Base-by-base conservation (phyloP, 2,329 filamentous ascomycete species). In the Cyclaneusma minus region DNA sequence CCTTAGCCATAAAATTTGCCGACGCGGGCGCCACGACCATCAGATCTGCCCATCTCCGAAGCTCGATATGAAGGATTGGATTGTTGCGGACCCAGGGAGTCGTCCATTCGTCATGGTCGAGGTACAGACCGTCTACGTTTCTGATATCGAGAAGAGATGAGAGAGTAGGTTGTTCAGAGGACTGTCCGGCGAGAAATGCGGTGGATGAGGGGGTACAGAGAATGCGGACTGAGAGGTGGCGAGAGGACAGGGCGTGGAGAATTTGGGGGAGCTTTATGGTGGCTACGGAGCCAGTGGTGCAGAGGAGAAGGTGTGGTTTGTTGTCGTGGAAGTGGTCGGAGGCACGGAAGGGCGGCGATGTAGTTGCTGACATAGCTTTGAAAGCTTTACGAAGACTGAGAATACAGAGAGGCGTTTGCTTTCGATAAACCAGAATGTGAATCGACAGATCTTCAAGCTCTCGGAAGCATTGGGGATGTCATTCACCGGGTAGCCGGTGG, bases 21-120 rank as follows among this genome's bases (percentile, higher is more conserved):
- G 70, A 78, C 32, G 94, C 51, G 0, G 87, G 87, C 7, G 78
- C 79, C 32, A 94, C 64, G 10, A 87, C 62, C 42, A 93, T 60
- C 3, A 91, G 43, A 47, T 93, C 66, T 1, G 83, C 82, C 85
- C 79, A 79, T 35, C 78, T 63, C 16, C 85, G 62, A 29, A 94
- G 56, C 49, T 92, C 82, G 39, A 98, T 95, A 45, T 98, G 89
- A 29, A 95, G 54, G 24, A 98, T 92, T 3, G 62, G 61, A n/a
- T 68, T 68, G 3, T 78, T 81, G 3, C 85, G 64, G 13, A 62
- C 66, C 87, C 87, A 95, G 0, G 80, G 70, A 22, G 61, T 57
- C 2, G 51, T 56, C 84, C 85, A 94, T 51, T 95, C 89, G 36
- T 85, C 80, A n/a, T 69, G 67, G 45, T 95, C 83, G 6, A 64